phyloP scores from a whole-genome alignment of 1,139 yeast genomes.

The Geotrichum candidum region DNA sequence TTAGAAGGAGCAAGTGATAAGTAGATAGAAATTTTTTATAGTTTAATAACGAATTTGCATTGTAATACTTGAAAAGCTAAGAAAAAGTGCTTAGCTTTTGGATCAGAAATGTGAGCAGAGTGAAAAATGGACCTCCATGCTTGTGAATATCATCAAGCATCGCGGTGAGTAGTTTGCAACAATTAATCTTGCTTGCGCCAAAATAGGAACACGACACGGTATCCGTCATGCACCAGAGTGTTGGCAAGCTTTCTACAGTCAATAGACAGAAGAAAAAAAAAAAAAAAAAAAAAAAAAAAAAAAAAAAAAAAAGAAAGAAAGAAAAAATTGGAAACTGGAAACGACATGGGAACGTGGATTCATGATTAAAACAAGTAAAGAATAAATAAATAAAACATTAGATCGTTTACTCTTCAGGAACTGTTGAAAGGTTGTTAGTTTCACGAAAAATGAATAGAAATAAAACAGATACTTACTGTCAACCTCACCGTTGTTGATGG shows the following conservation, averaged over 20 bases:
- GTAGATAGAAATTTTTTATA: background rate
- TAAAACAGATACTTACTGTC: conserved; percentile 41
- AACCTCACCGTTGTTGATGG: conserved; percentile 96
- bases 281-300: background rate
- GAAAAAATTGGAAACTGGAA: background rate
- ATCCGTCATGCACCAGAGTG: conserved; percentile 76
- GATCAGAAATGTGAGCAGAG: background rate
- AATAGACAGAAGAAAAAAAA: too few relatives aligned
- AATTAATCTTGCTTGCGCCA: conserved; percentile 83
- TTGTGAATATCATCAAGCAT: conserved; percentile 36
- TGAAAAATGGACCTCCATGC: conserved; percentile 50
- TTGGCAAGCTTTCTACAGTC: conserved; percentile 60
- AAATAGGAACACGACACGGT: conserved; percentile 71
- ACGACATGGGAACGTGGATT: conserved; percentile 19
- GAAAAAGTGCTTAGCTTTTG: background rate
- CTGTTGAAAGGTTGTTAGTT: conserved; percentile 14
- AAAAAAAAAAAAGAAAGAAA: background rate
- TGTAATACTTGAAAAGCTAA: background rate
- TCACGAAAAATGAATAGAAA: conserved; percentile 8
- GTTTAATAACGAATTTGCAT: background rate
- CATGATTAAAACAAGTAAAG: conserved; percentile 19
- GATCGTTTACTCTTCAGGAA: conserved; percentile 19
- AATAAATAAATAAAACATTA: conserved; percentile 15
- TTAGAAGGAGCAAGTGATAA: conserved; percentile 20
- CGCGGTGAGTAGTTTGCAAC: conserved; percentile 72